Base-by-base conservation (phyloP, 495 filamentous ascomycete genomes). In the Chaetomium tenue region DNA sequence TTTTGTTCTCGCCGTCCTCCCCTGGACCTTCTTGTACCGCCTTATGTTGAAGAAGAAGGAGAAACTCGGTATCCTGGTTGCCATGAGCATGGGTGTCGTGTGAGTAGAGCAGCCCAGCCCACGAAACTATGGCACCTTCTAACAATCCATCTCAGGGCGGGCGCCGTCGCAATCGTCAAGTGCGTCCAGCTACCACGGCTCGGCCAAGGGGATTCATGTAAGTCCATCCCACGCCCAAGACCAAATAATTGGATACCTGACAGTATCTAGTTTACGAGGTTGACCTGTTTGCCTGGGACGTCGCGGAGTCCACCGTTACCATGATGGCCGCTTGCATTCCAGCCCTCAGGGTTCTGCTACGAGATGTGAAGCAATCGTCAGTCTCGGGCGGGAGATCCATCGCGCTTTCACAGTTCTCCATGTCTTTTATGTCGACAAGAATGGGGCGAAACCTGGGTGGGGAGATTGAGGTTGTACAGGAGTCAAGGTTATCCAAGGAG, bases 281-380 rank as follows among this genome's bases (percentile, higher is more conserved):
- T 47, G 53, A 62, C n/a, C 69, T 74, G 15, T 52, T 58, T 2
- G 70, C 70, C 37, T 74, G 72, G 72, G 67, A 68, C 15, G 55
- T 66, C 9, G 60, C 72, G 20, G 74, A 76, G 54, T 61, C 67
- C 18, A 61, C 71, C 12, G 67, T 71, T 5, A 73, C 70, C 12
- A 71, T 74, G 44, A 70, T 74, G 64, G 74, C 72, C 1, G 74
- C 74, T 2, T 76, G 70, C 44, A 73, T 76, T 22, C 72, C 74
- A 13, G 65, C 70, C 11, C 64, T 76, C 5, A 68, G 72, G 33
- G 71, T 69, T 7, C 55, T 76, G 6, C 7, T 66, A 48, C 52
- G 52, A 22, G 28, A 22, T 1, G 33, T 28, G 1, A 55, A 20
- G 18, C 47, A 37, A 37, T 37, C 33, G 33, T 37, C 33, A 11